Base-by-base conservation (phyloP, 768 basidiomycete genomes). In the Pleurotus cornucopiae region DNA sequence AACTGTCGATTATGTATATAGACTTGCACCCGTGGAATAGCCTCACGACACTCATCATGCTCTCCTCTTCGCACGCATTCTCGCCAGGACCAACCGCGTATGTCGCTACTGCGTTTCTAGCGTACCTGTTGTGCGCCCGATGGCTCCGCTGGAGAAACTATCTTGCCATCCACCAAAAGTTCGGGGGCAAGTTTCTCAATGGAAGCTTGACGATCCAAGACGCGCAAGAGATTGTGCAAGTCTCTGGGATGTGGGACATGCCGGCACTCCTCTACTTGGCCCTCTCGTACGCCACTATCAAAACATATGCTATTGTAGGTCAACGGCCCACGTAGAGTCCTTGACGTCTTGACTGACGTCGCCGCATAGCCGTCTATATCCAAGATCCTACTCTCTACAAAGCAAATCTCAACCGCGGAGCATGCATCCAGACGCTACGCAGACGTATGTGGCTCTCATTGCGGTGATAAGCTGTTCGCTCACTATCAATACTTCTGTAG, bases 221-320 rank as follows among this genome's bases (percentile, higher is more conserved):
- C 44, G 79, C 78, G 1, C 79, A 80, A 63, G 64, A 70, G 25
- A 69, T 82, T 21, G 58, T 76, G 25, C 63, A 64, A 41, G 54
- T 69, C 2, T 65, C 73, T 3, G 57, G 60, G 4, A 48, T 64
- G 6, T 79, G 73, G 53, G 80, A 82, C 58, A 78, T 80, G 75
- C 78, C 79, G 3, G 51, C 59, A 9, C 51, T 82, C 2, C 47
- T 73, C 49, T 67, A 70, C 49, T 72, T 73, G 59, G 62, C 77
- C 0, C 45, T 76, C 23, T 66, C 75, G 1, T 78, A 81, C 61
- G 80, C 80, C 2, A 60, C 81, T 57, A 79, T 81, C 71, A 81
- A 80, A 65, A 81, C 79, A 2, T 81, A 77, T 62, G 75, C 61
- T 1, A 73, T 79, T 55, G 79, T 80, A 55, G 55, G 76, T 69